These are phyloP conservation scores for Pseudonitzschia multiseries DNA, from an alignment of 108 stramenopile species.

Conservation along the genomic window DNA sequence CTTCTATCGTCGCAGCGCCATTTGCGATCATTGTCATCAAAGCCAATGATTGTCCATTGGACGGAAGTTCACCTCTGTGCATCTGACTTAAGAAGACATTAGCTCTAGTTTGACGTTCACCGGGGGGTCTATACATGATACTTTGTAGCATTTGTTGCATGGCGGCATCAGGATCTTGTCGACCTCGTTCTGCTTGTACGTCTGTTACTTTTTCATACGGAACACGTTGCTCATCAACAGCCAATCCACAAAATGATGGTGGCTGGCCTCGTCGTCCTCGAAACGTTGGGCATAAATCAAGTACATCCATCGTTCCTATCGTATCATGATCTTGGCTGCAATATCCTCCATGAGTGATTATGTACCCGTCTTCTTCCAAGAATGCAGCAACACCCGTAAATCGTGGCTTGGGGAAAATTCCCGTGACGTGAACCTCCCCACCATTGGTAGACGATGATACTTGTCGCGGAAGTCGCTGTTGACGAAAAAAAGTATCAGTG, in stretches of 20 bases:
- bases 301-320: constrained; percentile 22
- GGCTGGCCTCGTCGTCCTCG: not conserved
- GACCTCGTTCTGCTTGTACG: constrained; percentile 12
- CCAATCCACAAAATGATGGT: constrained; percentile 5
- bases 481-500: constrained; percentile 43
- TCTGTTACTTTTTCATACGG: constrained; percentile 9
- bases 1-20: not conserved
- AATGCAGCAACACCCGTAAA: constrained; percentile 44
- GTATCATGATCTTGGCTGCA: constrained; percentile 28
- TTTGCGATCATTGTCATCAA: constrained; percentile 19
- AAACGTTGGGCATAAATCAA: constrained; percentile 30
- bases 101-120: not conserved
- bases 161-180: constrained; percentile 19
- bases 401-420: constrained; percentile 43
- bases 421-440: constrained; percentile 10
- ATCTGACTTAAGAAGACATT: not conserved
- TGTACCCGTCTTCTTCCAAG: constrained; percentile 45
- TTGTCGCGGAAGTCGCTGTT: not conserved
- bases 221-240: constrained; percentile 3
- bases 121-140: not conserved
- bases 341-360: constrained; percentile 63
- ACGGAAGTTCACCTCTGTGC: constrained; percentile 7
- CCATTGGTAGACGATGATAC: not conserved
- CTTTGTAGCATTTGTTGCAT: constrained; percentile 3
- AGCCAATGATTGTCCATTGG: not conserved